Percentiles rank a stretch among this genome's conserved stretches.
These are phyloP conservation scores for Penicillium soppii DNA, from an alignment of 495 filamentous ascomycete species.

Conservation along the genomic window DNA sequence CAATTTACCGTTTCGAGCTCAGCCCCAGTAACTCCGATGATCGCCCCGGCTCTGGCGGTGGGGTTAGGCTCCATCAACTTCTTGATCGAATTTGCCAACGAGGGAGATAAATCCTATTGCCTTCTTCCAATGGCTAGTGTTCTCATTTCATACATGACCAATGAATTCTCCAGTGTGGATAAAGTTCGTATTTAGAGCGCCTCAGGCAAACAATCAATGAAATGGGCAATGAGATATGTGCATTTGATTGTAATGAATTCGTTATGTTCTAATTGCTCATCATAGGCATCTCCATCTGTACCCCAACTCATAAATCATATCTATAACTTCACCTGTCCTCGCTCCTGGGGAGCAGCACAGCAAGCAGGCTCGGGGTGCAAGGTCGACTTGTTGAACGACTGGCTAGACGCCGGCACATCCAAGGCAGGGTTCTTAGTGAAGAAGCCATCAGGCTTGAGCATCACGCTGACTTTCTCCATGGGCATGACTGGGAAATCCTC, in stretches of 20 bases:
- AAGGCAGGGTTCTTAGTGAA: conserved; percentile 73
- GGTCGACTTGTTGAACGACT: conserved; percentile 42
- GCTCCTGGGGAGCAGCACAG: conserved; percentile 27
- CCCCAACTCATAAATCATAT: neutral
- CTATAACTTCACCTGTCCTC: conserved; percentile 33
- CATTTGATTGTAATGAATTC: neutral
- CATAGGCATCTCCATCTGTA: neutral
- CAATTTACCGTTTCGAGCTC: no score
- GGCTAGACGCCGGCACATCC: conserved; percentile 61
- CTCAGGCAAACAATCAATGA: no score
- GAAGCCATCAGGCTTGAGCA: conserved; percentile 72
- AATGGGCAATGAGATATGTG: no score
- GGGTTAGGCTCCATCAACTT: no score
- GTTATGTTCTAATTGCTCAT: neutral
- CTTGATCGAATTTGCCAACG: no score
- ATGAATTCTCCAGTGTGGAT: no score
- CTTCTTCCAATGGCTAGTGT: no score
- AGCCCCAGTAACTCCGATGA: no score
- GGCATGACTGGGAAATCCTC: conserved; percentile 70
- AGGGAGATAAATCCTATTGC: no score
- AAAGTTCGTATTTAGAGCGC: no score
- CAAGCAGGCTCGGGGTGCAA: conserved; percentile 27
- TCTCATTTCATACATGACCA: no score
- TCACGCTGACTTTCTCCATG: conserved; percentile 58
- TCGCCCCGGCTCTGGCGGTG: no score